phyloP scores from a whole-genome alignment of 2,329 filamentous ascomycete species.

The Sarocladium kiliense region DNA sequence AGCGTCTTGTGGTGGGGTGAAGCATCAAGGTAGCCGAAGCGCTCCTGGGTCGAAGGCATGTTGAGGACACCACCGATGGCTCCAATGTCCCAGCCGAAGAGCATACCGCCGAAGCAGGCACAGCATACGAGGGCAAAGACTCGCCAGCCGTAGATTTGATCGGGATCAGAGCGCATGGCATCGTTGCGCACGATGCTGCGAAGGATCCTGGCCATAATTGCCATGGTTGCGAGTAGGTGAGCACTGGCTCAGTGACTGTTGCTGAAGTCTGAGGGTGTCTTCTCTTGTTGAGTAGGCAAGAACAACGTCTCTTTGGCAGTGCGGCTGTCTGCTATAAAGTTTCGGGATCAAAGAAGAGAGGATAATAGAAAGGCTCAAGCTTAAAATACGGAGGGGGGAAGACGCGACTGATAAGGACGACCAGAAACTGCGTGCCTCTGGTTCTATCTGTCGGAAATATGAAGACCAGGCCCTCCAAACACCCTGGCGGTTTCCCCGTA shows the following conservation, averaged over 20 bases:
- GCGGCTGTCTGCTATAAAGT: neutral
- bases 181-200: slow-evolving; percentile 61
- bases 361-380: neutral
- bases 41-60: slow-evolving; percentile 50
- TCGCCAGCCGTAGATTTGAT: slow-evolving; percentile 66
- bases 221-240: slow-evolving; percentile 26
- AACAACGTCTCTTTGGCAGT: too few species aligned
- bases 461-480: neutral
- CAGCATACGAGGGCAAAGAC: slow-evolving; percentile 59
- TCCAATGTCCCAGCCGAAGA: slow-evolving; percentile 51
- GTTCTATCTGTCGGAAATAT: neutral
- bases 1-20: slow-evolving; percentile 35
- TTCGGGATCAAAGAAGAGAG: neutral
- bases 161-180: slow-evolving; percentile 62
- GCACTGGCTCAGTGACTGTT: neutral
- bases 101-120: slow-evolving; percentile 61
- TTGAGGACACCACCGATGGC: slow-evolving; percentile 64
- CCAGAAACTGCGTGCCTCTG: neutral
- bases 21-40: slow-evolving; percentile 27
- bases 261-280: too few species aligned
- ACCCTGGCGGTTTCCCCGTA: neutral
- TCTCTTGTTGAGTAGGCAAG: too few species aligned
- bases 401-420: neutral
- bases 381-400: neutral
- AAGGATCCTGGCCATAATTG: slow-evolving; percentile 39